Evolutionary conservation across 176 grass and related monocot species (phyloP), one percentile per base, ranked within the genome.

Genomic region (Elaeis guineensis): DNA sequence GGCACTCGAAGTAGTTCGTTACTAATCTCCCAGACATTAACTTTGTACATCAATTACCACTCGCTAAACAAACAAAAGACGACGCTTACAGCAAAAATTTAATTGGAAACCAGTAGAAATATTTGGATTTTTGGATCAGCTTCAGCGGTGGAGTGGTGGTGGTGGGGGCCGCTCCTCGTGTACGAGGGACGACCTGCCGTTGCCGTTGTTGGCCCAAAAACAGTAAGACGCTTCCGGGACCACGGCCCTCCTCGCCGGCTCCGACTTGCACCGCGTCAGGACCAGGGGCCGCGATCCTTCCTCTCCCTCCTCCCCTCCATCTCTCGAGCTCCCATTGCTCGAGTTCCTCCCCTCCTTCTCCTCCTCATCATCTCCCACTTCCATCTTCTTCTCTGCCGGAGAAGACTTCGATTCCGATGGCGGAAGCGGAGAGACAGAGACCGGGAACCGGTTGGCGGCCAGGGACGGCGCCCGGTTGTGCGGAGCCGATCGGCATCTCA

Each of bases 401-500:
- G 80, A 79, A 5, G 71, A 66, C 21, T 44, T 12, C 11, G 44
- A 14, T 19, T 55, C 52, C 14, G 19, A 32, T 56, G 51, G 12
- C 17, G 49, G 70, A 29, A 54, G 57, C 14, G 26, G 18, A 16
- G 66, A 69, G 25, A 62, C 64, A n/a, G 66, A 66, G 18, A 62
- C 64, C 14, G 70, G 67, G 84, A 82, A 82, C 28, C 82, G 21
- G 22, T 18, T 26, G 25, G 28, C 62, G 72, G 75, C 84, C 28
- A 90, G 87, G 25, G 82, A 61, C 7, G 75, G 79, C 48, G 72
- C 62, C 25, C 82, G 78, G 76, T 98, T 87, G 68, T 98, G 93
- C 59, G 93, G 93, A 22, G 93, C 87, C 1, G 93, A 98, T 4
- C 93, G 87, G 78, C 93, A 89, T 16, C 93, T 79, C 93, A 98